Evolutionary conservation across 306 rosid genomes (phyloP).

Genomic region (Cyamopsis tetragonoloba): DNA sequence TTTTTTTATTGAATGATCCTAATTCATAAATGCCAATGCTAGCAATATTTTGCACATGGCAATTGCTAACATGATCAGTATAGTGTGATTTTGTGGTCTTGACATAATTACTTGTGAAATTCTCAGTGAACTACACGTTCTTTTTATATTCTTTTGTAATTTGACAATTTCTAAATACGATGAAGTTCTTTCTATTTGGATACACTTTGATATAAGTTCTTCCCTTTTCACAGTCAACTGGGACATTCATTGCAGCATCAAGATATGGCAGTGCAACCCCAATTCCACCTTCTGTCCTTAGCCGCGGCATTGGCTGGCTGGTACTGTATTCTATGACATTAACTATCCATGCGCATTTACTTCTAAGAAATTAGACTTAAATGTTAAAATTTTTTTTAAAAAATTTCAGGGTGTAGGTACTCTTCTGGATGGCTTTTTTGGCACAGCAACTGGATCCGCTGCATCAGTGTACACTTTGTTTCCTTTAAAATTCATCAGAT

Average conservation of each 20-base stretch:
- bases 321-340: conserved; percentile 34
- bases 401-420: conserved; percentile 69
- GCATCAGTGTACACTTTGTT: conserved; percentile 71
- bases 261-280: conserved; percentile 88
- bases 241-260: conserved; percentile 76
- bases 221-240: conserved; percentile 55
- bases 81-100: neutral
- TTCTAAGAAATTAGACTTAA: neutral
- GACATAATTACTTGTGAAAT: neutral
- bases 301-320: conserved; percentile 95
- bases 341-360: neutral
- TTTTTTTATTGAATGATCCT: neutral
- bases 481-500: neutral
- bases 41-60: neutral
- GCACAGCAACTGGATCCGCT: conserved; percentile 64
- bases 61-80: neutral
- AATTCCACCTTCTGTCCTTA: conserved; percentile 70
- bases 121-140: neutral
- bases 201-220: conserved; percentile 4
- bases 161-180: neutral
- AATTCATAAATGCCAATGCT: neutral
- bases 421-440: conserved; percentile 68
- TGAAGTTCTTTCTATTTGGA: neutral
- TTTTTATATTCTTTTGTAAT: conserved; percentile 4
- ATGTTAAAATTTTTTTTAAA: conserved; percentile 15